Base-by-base conservation (phyloP, 192 early-diverging fungal genomes). In the Linnemannia hyalina region DNA sequence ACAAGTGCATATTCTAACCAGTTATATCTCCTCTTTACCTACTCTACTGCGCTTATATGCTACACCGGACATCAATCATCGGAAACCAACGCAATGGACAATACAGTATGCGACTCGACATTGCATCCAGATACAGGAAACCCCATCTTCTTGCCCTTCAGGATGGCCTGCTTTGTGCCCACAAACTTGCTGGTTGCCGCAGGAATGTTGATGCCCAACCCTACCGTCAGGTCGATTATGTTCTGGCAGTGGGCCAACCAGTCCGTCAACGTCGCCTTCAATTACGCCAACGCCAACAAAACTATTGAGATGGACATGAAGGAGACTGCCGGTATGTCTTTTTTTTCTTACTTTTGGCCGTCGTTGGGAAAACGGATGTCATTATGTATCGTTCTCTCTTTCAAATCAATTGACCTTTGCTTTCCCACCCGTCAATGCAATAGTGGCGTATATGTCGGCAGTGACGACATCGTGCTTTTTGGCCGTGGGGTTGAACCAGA, bases 191-290 rank as follows among this genome's bases (percentile, higher is more conserved):
- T 94, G 23, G 92, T 97, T 40, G 93, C 96, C n/a, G 94, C 93
- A 46, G 94, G 94, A 35, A 97, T 97, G 96, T 88, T 97, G 80
- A 90, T 93, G 87, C 95, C 95, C n/a, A 95, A 95, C 80, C 96
- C 95, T 63, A 83, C 93, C 75, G 89, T 90, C 52, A 89, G 84
- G 73, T 90, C 85, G 26, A 92, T 94, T 75, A 72, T 96, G 46
- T 94, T 95, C 83, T 95, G 94, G 92, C 95, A 96, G 82, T 96
- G 95, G 95, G 77, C 93, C 32, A 97, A 97, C 83, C 96, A 97
- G 82, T 91, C 89, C 57, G 92, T 95, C 40, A 97, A 97, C 83
- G 95, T 96, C 9, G 96, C 95, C 13, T 93, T 97, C 85, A 97
- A 97, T 84, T 96, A 94, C 70, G 91, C 91, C 47, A 96, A 97